phyloP scores from a whole-genome alignment of 805 yeast genomes.

The Saturnispora kantuleensis region DNA sequence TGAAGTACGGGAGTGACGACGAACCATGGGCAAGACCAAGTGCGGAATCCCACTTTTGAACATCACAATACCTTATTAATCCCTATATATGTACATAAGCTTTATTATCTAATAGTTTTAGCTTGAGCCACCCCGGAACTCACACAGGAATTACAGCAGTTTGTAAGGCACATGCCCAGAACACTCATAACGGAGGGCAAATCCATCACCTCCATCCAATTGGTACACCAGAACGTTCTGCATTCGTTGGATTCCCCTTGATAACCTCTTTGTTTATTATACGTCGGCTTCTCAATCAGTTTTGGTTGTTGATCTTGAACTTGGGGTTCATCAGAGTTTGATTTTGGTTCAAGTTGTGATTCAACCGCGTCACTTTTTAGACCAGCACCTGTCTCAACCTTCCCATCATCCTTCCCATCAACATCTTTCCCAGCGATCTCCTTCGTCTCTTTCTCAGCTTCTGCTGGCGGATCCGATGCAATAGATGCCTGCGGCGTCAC shows the following conservation, averaged over 20 bases:
- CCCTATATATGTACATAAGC: neutral
- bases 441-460: neutral
- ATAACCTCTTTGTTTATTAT: constrained; percentile 15
- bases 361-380: too few relatives aligned
- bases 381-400: neutral
- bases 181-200: constrained; percentile 4
- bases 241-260: constrained; percentile 23
- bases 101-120: constrained; percentile 1
- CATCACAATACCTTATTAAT: neutral
- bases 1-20: constrained; percentile 31
- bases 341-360: too few relatives aligned
- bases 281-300: constrained; percentile 6
- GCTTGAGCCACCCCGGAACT: constrained; percentile 7
- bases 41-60: constrained; percentile 6
- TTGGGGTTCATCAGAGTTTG: too few relatives aligned
- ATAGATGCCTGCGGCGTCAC: neutral
- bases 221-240: constrained; percentile 21
- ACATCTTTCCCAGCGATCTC: neutral
- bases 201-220: constrained; percentile 11
- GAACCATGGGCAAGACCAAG: constrained; percentile 38
- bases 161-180: neutral
- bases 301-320: constrained; percentile 6
- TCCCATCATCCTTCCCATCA: neutral
- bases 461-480: neutral
- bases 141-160: constrained; percentile 8